A percentile compares a stretch with the other conserved stretches of the same genome.
Evolutionary conservation across 164 flowering plant species (phyloP).

Genomic region (Platanus orientalis): DNA sequence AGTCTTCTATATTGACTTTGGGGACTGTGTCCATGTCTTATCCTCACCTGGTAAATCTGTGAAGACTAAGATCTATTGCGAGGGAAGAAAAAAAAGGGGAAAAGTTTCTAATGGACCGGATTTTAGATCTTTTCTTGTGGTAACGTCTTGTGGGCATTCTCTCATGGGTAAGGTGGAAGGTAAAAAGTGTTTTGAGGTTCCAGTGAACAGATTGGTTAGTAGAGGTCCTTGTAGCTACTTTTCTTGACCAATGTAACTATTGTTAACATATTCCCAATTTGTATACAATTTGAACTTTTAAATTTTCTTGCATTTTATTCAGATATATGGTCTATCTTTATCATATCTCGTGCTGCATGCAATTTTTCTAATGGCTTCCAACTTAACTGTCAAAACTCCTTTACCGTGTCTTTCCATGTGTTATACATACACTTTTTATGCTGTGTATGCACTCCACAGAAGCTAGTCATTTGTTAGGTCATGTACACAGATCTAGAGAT

Average conservation of each 20-base stretch:
- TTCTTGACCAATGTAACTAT: conserved; percentile 10
- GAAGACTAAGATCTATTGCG: conserved; percentile 5
- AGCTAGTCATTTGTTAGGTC: no score
- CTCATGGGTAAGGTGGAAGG: background rate
- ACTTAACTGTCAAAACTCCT: background rate
- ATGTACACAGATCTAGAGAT: no score
- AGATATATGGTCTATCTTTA: no score
- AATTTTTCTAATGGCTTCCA: background rate
- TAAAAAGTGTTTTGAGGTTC: conserved; percentile 8
- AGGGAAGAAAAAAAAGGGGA: background rate
- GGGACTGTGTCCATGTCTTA: background rate
- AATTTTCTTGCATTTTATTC: background rate
- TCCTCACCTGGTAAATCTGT: background rate
- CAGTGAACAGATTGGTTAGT: conserved; percentile 1
- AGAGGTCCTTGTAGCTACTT: conserved; percentile 18
- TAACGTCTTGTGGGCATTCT: conserved; percentile 2
- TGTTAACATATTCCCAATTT: conserved; percentile 5
- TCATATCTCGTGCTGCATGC: background rate
- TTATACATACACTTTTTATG: no score
- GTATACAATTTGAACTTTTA: conserved; percentile 7
- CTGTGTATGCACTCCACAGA: no score
- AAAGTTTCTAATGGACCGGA: background rate
- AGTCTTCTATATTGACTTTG: background rate
- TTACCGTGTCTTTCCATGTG: no score
- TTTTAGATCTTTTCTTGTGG: conserved; percentile 4